Evolutionary conservation across 768 basidiomycete genomes (phyloP).

Genomic region (Suillus brevipes): DNA sequence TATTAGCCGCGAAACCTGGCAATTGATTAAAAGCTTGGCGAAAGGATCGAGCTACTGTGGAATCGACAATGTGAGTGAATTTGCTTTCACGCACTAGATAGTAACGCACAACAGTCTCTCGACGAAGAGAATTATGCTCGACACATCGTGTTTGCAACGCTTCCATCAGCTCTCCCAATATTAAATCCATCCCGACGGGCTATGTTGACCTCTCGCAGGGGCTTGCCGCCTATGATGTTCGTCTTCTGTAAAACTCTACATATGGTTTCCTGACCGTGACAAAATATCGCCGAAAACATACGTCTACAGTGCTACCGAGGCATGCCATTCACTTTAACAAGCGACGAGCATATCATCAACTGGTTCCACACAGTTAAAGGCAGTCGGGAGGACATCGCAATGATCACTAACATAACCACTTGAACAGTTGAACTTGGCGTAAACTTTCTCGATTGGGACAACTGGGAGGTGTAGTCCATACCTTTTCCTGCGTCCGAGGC

Average conservation of each 20-base stretch:
- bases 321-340: slow-evolving; percentile 22
- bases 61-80: slow-evolving; percentile 44
- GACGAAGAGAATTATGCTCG: slow-evolving; percentile 53
- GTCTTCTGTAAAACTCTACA: slow-evolving; percentile 28
- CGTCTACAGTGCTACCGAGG: slow-evolving; percentile 62
- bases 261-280: slow-evolving; percentile 9
- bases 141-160: slow-evolving; percentile 56
- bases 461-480: slow-evolving; percentile 53
- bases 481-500: slow-evolving; percentile 29
- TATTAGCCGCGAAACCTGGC: too few relatives aligned
- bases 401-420: slow-evolving; percentile 42
- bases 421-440: too few relatives aligned
- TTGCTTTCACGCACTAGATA: slow-evolving; percentile 3
- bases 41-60: too few relatives aligned
- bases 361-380: slow-evolving; percentile 34
- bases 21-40: too few relatives aligned
- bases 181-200: slow-evolving; percentile 46
- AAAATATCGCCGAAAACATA: slow-evolving; percentile 34
- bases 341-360: neutral
- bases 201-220: slow-evolving; percentile 26
- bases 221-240: slow-evolving; percentile 20
- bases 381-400: slow-evolving; percentile 41
- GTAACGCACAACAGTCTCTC: slow-evolving; percentile 29
- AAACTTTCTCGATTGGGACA: slow-evolving; percentile 50
- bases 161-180: slow-evolving; percentile 56